Base-by-base conservation (phyloP, 1,284 basidiomycete genomes). In the Somion occarium region DNA sequence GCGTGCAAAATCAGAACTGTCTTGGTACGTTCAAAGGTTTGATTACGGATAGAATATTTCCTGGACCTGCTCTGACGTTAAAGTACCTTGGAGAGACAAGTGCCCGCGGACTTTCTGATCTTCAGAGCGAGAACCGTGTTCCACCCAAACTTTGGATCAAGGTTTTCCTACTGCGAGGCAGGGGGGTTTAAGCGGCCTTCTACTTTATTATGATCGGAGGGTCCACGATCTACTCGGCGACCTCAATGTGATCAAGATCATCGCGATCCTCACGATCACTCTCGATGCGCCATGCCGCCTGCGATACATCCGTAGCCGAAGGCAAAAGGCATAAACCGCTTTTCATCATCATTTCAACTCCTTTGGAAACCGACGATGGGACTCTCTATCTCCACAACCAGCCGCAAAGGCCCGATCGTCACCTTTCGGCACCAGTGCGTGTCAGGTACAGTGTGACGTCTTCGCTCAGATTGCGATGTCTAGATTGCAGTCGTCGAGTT, bases 231-330 rank as follows among this genome's bases (percentile, higher is more conserved):
- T 39, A 26, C 26, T 37, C 18, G 46, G 23, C 18, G 46, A 37
- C 11, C 22, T 39, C 38, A 20, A 20, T 20, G 37, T 38, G 34
- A 48, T 39, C 46, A 30, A 48, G 37, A 48, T 48, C 46, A 48
- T 39, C 46, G 46, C 25, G 46, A 48, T 48, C 46, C 23, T 26
- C 19, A 48, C 22, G 46, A 48, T 48, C 46, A 27, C 19, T 9
- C n/a, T 30, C 34, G 5, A 39, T 19, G 19, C 37, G 23, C 45
- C 25, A 37, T 24, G 45, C 39, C n/a, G 20, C 37, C 13, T 48
- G 46, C 46, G 46, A 27, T 48, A 48, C 46, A 34, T 48, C 34
- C 46, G 46, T 30, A 18, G 20, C 30, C 30, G 30, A 15, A n/a
- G n/a, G n/a, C n/a, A n/a, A 9, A 22, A 42, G 39, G 39, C 26